These are phyloP conservation scores for Heterobasidion occidentale DNA, from an alignment of 1,284 basidiomycete genomes.

Conservation along the genomic window DNA sequence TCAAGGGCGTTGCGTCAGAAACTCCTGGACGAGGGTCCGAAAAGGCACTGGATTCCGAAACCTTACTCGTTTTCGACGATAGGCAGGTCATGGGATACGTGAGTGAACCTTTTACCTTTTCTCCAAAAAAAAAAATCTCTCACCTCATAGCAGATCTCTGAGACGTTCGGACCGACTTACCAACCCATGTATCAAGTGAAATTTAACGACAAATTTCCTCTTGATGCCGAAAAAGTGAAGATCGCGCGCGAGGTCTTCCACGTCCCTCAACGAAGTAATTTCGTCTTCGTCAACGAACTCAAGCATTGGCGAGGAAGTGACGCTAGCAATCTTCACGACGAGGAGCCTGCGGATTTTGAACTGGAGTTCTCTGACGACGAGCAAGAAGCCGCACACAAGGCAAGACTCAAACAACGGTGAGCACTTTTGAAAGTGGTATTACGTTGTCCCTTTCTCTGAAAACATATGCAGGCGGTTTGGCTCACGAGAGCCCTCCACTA, in stretches of 20 bases:
- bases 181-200: conserved; percentile 81
- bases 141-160: conserved; percentile 54
- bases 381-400: conserved; percentile 65
- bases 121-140: not conserved
- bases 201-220: conserved; percentile 50
- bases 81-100: conserved; percentile 79
- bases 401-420: conserved; percentile 46
- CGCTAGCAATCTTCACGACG: conserved; percentile 88
- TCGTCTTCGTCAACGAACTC: conserved; percentile 69
- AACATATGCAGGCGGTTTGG: conserved; percentile 36
- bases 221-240: conserved; percentile 46
- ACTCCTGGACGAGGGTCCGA: conserved; percentile 37
- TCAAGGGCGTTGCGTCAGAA: conserved; percentile 49
- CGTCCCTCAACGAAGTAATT: conserved; percentile 67
- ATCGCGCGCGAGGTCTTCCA: conserved; percentile 64
- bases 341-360: conserved; percentile 81
- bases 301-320: conserved; percentile 72
- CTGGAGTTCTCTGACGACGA: conserved; percentile 90
- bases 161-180: conserved; percentile 85
- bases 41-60: conserved; percentile 73
- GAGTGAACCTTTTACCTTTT: conserved; percentile 21
- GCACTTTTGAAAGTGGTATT: conserved; percentile 9
- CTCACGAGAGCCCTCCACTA: conserved; percentile 38
- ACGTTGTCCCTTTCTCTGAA: conserved; percentile 3
- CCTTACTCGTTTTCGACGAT: conserved; percentile 81